A percentile compares a stretch with the other conserved stretches of the same genome.
Conservation (phyloP, 257 asterid genomes). For the Dorcoceras hygrometricum region DNA sequence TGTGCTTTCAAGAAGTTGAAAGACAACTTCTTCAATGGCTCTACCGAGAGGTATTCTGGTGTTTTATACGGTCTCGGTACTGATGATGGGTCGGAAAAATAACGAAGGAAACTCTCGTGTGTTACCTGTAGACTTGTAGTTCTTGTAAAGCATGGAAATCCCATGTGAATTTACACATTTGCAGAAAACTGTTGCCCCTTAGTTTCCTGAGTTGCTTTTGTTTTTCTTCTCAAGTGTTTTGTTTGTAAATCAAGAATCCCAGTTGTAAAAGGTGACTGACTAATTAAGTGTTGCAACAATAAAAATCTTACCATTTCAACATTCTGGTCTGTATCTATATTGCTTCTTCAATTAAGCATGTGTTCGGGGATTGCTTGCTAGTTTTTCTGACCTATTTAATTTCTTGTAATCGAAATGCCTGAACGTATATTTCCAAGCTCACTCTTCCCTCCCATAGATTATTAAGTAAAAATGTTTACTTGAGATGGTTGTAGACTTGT, state of each 20-base stretch:
- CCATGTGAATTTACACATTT: not conserved
- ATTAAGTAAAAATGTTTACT: not conserved
- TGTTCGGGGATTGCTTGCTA: not conserved
- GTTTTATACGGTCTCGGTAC: conserved; percentile 9
- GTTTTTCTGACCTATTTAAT: not conserved
- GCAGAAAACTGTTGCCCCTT: not conserved
- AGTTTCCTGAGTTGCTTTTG: not conserved
- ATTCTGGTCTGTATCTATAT: too few relatives aligned
- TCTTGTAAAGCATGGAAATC: not conserved
- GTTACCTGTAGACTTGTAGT: not conserved
- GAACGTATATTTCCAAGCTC: not conserved
- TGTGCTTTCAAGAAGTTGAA: conserved; percentile 15
- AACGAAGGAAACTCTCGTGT: not conserved
- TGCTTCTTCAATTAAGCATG: not conserved
- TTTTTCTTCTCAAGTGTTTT: not conserved
- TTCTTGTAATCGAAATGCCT: too few relatives aligned
- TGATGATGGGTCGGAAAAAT: not conserved
- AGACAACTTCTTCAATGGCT: conserved; percentile 6
- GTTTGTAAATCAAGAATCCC: not conserved
- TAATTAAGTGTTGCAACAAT: not conserved
- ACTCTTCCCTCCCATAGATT: too few relatives aligned
- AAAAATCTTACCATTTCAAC: not conserved
- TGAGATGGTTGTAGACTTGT: not conserved
- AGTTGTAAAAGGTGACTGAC: not conserved
- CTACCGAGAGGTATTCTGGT: not conserved